Conservation (phyloP, 2,329 filamentous ascomycete species). For the Paramyrothecium sp. region DNA sequence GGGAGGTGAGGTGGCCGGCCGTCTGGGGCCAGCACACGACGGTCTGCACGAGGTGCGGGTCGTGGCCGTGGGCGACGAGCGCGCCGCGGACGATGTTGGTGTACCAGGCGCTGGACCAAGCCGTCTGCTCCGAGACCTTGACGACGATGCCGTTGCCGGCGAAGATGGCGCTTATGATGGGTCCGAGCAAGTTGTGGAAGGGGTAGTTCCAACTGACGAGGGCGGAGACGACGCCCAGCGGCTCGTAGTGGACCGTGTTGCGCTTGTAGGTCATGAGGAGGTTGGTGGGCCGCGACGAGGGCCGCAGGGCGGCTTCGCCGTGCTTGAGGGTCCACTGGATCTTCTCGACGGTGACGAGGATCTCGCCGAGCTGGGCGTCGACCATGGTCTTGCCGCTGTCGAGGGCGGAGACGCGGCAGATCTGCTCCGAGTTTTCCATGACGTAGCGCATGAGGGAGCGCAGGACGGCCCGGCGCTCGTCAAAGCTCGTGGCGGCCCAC, state of each 20-base stretch:
- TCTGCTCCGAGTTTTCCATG: constrained; percentile 83
- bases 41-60: constrained; percentile 77
- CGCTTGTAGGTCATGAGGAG: constrained; percentile 94
- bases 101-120: constrained; percentile 88
- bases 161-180: constrained; percentile 87
- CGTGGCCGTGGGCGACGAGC: constrained; percentile 78
- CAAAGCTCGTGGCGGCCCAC: constrained; percentile 79
- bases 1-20: constrained; percentile 79
- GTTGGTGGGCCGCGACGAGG: constrained; percentile 78
- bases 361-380: constrained; percentile 91
- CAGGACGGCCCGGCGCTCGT: constrained; percentile 74
- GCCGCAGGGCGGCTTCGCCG: constrained; percentile 75
- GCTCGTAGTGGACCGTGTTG: constrained; percentile 88
- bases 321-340: constrained; percentile 91
- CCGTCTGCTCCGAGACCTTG: constrained; percentile 93
- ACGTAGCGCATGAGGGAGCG: constrained; percentile 79
- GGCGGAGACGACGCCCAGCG: constrained; percentile 86
- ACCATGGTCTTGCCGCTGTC: constrained; percentile 97
- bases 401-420: constrained; percentile 80
- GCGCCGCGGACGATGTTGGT: constrained; percentile 75
- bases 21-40: constrained; percentile 85
- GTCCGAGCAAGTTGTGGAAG: constrained; percentile 92
- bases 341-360: constrained; percentile 91
- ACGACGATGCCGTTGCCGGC: constrained; percentile 88
- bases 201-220: constrained; percentile 97